A percentile compares a stretch with the other conserved stretches of the same genome.
These are phyloP conservation scores for Sugiyamaella marilandica DNA, from an alignment of 805 yeast genomes.

Conservation along the genomic window DNA sequence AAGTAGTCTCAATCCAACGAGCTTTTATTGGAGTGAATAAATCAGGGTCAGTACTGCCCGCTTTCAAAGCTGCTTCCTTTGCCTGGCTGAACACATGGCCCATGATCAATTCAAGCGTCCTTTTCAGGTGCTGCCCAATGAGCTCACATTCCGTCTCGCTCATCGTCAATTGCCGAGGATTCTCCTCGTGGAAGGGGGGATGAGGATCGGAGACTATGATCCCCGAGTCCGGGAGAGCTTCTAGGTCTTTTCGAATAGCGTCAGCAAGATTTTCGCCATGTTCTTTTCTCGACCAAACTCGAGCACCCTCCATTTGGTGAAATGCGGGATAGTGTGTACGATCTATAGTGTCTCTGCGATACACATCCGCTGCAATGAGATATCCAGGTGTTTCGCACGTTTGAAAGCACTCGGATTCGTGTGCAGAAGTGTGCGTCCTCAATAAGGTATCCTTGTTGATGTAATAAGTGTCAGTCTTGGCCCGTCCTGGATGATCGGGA, in stretches of 20 bases:
- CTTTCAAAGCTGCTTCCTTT: conserved; percentile 51
- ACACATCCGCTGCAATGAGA: conserved; percentile 91
- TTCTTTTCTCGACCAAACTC: conserved; percentile 64
- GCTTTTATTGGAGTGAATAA: conserved; percentile 72
- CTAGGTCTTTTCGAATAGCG: conserved; percentile 54
- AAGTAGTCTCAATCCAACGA: conserved; percentile 91
- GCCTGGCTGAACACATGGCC: conserved; percentile 77
- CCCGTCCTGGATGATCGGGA: conserved; percentile 85
- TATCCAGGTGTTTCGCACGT: conserved; percentile 72
- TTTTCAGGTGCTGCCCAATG: conserved; percentile 71
- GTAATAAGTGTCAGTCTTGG: conserved; percentile 89
- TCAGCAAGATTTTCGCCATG: conserved; percentile 35
- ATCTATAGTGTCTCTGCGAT: conserved; percentile 92
- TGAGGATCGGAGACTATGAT: conserved; percentile 74
- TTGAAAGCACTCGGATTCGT: conserved; percentile 81
- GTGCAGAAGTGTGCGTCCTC: conserved; percentile 96
- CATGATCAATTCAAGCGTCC: conserved; percentile 79
- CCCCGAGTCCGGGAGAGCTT: conserved; percentile 57
- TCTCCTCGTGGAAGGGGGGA: conserved; percentile 50
- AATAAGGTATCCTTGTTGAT: conserved; percentile 65
- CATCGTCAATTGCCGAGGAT: conserved; percentile 82
- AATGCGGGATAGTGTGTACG: conserved; percentile 95
- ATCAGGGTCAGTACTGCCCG: conserved; percentile 57
- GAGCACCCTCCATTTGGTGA: conserved; percentile 97
- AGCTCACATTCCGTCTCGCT: conserved; percentile 61